Conservation (phyloP, 2,329 filamentous ascomycete species). For the Pyricularia sp. region DNA sequence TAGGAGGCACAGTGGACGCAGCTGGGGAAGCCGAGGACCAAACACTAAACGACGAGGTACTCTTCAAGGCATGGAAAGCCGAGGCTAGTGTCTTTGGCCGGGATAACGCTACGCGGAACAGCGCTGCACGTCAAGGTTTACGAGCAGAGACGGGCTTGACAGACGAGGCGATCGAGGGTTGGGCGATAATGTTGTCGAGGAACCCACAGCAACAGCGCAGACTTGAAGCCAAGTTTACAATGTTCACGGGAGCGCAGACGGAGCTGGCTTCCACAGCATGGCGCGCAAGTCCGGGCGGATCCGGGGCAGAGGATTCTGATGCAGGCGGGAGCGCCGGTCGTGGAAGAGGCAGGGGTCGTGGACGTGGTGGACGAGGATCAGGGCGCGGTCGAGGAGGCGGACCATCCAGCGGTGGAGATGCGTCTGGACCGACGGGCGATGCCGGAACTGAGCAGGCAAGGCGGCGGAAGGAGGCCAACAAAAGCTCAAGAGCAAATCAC, state of each 20-base stretch:
- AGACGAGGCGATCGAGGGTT: constrained; percentile 89
- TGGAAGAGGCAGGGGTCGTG: constrained; percentile 35
- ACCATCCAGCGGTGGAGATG: constrained; percentile 43
- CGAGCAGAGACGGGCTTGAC: constrained; percentile 78
- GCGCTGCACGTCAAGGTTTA: constrained; percentile 51
- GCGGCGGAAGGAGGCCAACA: constrained; percentile 72
- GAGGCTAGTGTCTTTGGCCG: constrained; percentile 60
- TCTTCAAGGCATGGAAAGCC: constrained; percentile 65
- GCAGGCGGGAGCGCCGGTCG: constrained; percentile 30
- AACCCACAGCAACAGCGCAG: constrained; percentile 59
- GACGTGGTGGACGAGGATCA: constrained; percentile 30
- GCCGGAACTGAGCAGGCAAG: constrained; percentile 63
- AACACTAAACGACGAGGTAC: constrained; percentile 51
- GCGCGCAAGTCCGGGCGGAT: constrained; percentile 40
- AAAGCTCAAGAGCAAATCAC: constrained; percentile 76
- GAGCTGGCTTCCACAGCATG: constrained; percentile 60
- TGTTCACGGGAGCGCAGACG: constrained; percentile 57
- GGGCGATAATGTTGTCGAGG: constrained; percentile 76
- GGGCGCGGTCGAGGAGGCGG: constrained; percentile 22
- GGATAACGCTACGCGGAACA: constrained; percentile 59
- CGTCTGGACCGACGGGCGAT: constrained; percentile 57
- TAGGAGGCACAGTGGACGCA: constrained; percentile 77
- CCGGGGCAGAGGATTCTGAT: constrained; percentile 48
- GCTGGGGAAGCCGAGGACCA: constrained; percentile 47
- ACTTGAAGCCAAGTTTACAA: constrained; percentile 61